Evolutionary conservation across 1,284 basidiomycete species (phyloP).

Genomic region (Fomitopsis palustris): DNA sequence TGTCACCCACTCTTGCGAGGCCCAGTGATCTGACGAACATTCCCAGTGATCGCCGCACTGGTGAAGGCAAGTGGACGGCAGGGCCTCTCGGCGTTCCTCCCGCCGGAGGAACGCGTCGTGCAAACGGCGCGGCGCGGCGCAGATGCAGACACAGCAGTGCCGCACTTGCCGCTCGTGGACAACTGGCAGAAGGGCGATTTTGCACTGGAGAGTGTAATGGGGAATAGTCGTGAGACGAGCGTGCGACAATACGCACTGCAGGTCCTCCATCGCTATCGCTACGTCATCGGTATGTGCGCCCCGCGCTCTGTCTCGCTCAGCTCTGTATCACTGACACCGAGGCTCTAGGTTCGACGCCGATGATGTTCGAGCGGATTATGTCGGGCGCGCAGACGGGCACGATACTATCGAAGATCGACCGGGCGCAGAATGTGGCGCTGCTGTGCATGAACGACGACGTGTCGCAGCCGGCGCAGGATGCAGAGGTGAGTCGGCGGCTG

Average conservation of each 20-base stretch:
- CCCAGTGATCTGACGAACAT: background rate
- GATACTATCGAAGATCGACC: slow-evolving; percentile 10
- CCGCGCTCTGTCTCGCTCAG: no score
- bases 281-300: slow-evolving; percentile 27
- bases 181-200: slow-evolving; percentile 37
- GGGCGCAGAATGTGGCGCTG: slow-evolving; percentile 17
- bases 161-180: slow-evolving; percentile 39
- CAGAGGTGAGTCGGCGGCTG: slow-evolving; percentile 16
- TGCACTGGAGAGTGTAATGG: slow-evolving; percentile 33
- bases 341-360: slow-evolving; percentile 19
- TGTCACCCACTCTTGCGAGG: slow-evolving; percentile 16
- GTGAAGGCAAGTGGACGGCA: slow-evolving; percentile 38
- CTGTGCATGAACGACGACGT: slow-evolving; percentile 29
- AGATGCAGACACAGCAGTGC: slow-evolving; percentile 21
- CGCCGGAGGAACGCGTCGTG: slow-evolving; percentile 21
- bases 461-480: slow-evolving; percentile 10
- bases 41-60: slow-evolving; percentile 45
- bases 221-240: slow-evolving; percentile 22
- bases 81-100: slow-evolving; percentile 45
- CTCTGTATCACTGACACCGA: background rate
- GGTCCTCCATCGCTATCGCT: slow-evolving; percentile 43
- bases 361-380: slow-evolving; percentile 21
- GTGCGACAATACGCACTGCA: slow-evolving; percentile 38
- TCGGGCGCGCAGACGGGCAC: slow-evolving; percentile 11
- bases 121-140: background rate